These are phyloP conservation scores for Prunus kanzakura DNA, from an alignment of 306 rosid species.

Conservation along the genomic window DNA sequence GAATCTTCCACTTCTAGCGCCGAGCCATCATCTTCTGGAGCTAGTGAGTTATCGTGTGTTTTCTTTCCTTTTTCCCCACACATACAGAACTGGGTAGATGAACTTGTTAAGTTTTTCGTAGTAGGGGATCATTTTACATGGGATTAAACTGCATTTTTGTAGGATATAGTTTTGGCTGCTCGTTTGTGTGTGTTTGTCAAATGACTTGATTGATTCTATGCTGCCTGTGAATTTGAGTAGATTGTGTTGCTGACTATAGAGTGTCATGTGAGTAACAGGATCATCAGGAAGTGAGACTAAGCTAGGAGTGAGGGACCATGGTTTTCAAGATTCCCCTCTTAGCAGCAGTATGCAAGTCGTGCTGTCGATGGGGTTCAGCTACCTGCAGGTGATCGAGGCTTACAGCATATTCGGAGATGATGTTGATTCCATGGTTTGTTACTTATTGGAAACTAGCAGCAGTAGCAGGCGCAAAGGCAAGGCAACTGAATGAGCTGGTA, in stretches of 20 bases:
- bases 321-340: conserved; percentile 31
- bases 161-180: neutral
- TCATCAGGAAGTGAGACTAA: conserved; percentile 56
- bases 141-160: neutral
- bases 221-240: neutral
- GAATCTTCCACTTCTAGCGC: conserved; percentile 79
- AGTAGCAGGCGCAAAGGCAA: conserved; percentile 88
- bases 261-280: conserved; percentile 31
- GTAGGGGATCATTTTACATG: neutral
- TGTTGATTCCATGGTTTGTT: conserved; percentile 88
- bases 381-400: conserved; percentile 82
- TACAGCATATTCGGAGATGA: conserved; percentile 93
- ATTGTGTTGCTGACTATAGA: conserved; percentile 10
- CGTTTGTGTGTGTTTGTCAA: neutral
- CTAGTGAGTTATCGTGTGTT: conserved; percentile 52
- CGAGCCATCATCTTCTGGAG: conserved; percentile 94
- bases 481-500: conserved; percentile 62
- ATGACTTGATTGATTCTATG: neutral
- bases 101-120: neutral
- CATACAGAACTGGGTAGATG: neutral
- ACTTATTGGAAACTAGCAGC: conserved; percentile 74
- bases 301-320: conserved; percentile 38
- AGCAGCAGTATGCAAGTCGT: conserved; percentile 67
- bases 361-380: conserved; percentile 88
- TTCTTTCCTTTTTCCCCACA: neutral